A percentile compares a stretch with the other conserved stretches of the same genome.
phyloP scores from a whole-genome alignment of 2,329 filamentous ascomycete species.

The Diplodia mutila region DNA sequence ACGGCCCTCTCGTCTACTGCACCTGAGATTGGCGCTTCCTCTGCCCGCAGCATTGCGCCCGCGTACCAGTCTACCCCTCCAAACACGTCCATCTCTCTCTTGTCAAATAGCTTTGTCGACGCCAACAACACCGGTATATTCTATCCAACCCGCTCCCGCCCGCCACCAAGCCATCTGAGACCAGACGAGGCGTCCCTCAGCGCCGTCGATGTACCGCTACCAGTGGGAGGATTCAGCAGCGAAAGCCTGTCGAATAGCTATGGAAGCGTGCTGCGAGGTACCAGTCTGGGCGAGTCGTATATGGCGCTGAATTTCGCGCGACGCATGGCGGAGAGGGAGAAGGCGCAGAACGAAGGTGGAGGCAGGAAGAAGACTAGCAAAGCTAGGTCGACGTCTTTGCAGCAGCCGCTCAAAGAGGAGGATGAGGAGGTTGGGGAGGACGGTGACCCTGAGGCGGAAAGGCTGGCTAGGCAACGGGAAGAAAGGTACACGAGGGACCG shows the following conservation, averaged over 20 bases:
- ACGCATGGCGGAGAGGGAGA: slow-evolving; percentile 21
- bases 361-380: neutral
- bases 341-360: neutral
- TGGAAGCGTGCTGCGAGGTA: slow-evolving; percentile 4
- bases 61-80: neutral
- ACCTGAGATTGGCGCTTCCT: slow-evolving; percentile 18
- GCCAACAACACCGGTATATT: slow-evolving; percentile 23
- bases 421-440: slow-evolving; percentile 1
- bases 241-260: slow-evolving; percentile 9
- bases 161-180: slow-evolving; percentile 12
- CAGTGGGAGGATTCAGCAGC: slow-evolving; percentile 25
- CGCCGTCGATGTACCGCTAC: slow-evolving; percentile 23
- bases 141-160: slow-evolving; percentile 20
- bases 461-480: neutral
- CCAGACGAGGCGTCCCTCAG: slow-evolving; percentile 15
- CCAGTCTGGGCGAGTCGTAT: slow-evolving; percentile 22
- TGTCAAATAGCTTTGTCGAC: slow-evolving; percentile 23
- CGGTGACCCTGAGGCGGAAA: neutral
- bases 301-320: slow-evolving; percentile 26
- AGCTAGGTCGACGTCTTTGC: neutral
- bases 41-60: neutral
- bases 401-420: slow-evolving; percentile 6
- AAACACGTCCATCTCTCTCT: slow-evolving; percentile 4
- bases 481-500: slow-evolving; percentile 1
- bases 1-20: slow-evolving; percentile 21